Base-by-base conservation (phyloP, 257 asterid species). In the Forsythia viridissima region DNA sequence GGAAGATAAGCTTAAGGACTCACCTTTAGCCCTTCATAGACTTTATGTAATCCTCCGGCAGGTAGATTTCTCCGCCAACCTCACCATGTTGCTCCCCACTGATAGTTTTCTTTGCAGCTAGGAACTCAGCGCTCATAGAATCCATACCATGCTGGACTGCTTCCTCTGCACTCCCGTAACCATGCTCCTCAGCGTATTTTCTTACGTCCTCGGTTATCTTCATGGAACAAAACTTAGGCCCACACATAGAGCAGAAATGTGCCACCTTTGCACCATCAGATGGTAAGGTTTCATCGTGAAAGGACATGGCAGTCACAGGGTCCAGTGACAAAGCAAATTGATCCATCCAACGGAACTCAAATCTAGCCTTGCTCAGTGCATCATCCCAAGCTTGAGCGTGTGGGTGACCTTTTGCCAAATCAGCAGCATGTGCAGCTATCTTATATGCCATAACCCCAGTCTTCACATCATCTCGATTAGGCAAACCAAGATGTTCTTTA, bases 191-290 rank as follows among this genome's bases (percentile, higher is more conserved):
- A 0, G 99, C 99, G 0, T 93, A 93, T 73, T 87, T 93, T 81
- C 99, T 87, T 3, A 95, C 97, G 73, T 95, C 99, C 90, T 95
- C 97, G 0, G 99, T 95, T 73, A 95, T 95, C 91, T 93, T 95
- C 99, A 94, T 94, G 0, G 99, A 94, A 38, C 98, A 94, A 67
- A 94, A 94, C 90, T 93, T 94, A 4, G 99, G 99, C 15, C 98
- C 98, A 34, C 99, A 94, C 98, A 94, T 91, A 0, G 99, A 94
- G 88, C 98, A 94, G 90, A 94, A 94, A 79, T 94, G 99, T 0
- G 98, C 99, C 72, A 94, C 99, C 77, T 94, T 94, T 63, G 99
- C 98, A n/a, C 98, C 99, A 10, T 94, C 99, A 9, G 99, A 85
- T 8, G 99, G 99, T 24, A 94, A 81, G 11, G 98, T 94, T 80